Base-by-base conservation (phyloP, 495 filamentous ascomycete genomes). In the Pseudevernia furfuracea region DNA sequence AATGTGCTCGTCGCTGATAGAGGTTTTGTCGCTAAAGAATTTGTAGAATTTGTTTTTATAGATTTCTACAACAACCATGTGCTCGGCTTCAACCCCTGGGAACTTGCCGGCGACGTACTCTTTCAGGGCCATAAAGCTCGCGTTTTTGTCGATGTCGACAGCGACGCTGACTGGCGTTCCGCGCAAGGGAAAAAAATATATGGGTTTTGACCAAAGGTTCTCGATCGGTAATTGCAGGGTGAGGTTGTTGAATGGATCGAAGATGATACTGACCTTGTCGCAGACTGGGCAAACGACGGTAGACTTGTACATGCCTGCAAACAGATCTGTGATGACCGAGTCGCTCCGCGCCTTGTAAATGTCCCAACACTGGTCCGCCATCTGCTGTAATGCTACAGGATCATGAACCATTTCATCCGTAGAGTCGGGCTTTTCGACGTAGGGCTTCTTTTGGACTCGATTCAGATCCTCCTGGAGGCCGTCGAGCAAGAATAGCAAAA, bases 291-390 rank as follows among this genome's bases (percentile, higher is more conserved):
- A 98, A 64, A 91, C 84, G 49, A 98, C 82, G 7, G 93, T 97
- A 36, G 93, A 97, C 78, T 97, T 96, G 81, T 97, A 98, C 80
- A 97, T 90, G 59, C 94, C 94, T 55, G 89, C 92, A 73, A 98
- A 97, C 7, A 98, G 80, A 71, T 98, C 94, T 39, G 89, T 91
- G 67, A 96, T 89, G 46, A 97, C 87, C 5, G 95, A 97, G 71
- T 96, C 92, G 68, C 97, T 96, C 48, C 94, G 86, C 65, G 88
- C 86, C 72, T 90, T 92, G 72, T 96, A 96, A 59, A 96, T 96
- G 46, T 90, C 84, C 86, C 94, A 94, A 62, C 89, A 92, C 67
- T 87, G 85, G 36, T 89, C 83, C 3, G 92, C 94, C 76, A 98
- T 91, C 63, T 89, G 82, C 41, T 83, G 80, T 68, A 98, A 87